These are phyloP conservation scores for Adiantum capillusveneris DNA, from an alignment of 75 land plant genomes.

Conservation along the genomic window DNA sequence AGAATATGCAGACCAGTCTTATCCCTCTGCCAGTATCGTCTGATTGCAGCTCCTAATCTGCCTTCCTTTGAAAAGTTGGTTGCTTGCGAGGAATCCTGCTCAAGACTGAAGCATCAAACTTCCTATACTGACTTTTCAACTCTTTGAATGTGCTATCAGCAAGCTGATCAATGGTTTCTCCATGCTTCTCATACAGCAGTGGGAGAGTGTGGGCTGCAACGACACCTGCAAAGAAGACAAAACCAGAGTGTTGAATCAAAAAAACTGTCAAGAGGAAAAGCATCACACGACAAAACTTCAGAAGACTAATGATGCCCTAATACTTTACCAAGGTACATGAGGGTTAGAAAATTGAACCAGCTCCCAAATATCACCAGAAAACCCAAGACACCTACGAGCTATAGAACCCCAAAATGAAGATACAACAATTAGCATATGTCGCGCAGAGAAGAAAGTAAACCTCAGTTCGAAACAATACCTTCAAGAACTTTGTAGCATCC, in stretches of 20 bases:
- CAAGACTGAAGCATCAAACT: slow-evolving; percentile 34
- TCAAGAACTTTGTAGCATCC: slow-evolving; percentile 55
- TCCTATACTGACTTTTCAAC: slow-evolving; percentile 25
- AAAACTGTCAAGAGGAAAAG: no score
- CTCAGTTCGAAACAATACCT: slow-evolving; percentile 20
- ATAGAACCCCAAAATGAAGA: no score
- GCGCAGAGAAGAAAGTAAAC: background rate
- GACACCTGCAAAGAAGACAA: slow-evolving; percentile 13
- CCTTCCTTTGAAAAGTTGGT: background rate
- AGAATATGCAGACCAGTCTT: no score
- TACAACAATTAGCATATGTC: no score
- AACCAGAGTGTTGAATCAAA: no score
- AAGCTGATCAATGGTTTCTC: slow-evolving; percentile 27
- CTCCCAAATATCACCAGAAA: slow-evolving; percentile 6
- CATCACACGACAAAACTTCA: no score
- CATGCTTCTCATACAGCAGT: slow-evolving; percentile 30
- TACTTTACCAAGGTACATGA: slow-evolving; percentile 7
- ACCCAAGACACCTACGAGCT: slow-evolving; percentile 3
- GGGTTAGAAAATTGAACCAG: slow-evolving; percentile 16
- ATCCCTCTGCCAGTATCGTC: background rate
- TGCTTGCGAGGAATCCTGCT: slow-evolving; percentile 40
- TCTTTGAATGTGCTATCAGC: slow-evolving; percentile 21
- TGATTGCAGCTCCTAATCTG: background rate
- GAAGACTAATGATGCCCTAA: no score
- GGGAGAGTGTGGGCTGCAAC: slow-evolving; percentile 31